Evolutionary conservation across 495 filamentous ascomycete species (phyloP).

Genomic region (Daldinia decipiens): DNA sequence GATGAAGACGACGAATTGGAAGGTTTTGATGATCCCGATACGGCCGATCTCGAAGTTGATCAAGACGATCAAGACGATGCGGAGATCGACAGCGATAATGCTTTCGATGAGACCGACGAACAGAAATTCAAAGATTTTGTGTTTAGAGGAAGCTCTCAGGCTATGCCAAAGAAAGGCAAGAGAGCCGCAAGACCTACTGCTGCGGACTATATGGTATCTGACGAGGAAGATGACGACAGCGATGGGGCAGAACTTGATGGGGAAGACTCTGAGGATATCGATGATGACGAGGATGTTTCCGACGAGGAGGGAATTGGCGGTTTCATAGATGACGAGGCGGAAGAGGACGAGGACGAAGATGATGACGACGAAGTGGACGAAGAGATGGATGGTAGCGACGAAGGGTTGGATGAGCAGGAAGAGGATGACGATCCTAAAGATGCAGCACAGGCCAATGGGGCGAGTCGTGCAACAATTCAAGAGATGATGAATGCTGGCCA

Average conservation of each 20-base stretch:
- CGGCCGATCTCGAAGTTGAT: constrained; percentile 58
- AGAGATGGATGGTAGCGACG: constrained; percentile 66
- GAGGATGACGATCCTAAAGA: constrained; percentile 22
- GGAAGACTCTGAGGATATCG: constrained; percentile 49
- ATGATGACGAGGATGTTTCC: constrained; percentile 53
- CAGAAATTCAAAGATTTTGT: constrained; percentile 65
- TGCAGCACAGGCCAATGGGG: constrained; percentile 34
- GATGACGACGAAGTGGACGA: constrained; percentile 69
- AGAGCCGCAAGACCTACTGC: constrained; percentile 55
- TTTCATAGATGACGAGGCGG: constrained; percentile 51
- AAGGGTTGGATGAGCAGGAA: constrained; percentile 54
- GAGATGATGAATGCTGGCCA: constrained; percentile 47
- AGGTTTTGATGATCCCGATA: constrained; percentile 60
- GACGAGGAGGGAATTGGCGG: constrained; percentile 52
- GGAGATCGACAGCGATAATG: constrained; percentile 72
- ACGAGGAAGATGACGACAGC: constrained; percentile 49
- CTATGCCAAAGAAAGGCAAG: constrained; percentile 44
- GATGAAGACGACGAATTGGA: constrained; percentile 47
- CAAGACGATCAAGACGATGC: constrained; percentile 61
- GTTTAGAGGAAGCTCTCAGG: constrained; percentile 65
- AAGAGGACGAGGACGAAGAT: constrained; percentile 50
- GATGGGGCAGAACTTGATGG: constrained; percentile 52
- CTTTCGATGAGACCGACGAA: constrained; percentile 67
- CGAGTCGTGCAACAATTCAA: constrained; percentile 39
- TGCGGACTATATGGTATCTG: constrained; percentile 63